Evolutionary conservation across 2,329 filamentous ascomycete species (phyloP).

Genomic region (Colletotrichum tamarilloi): DNA sequence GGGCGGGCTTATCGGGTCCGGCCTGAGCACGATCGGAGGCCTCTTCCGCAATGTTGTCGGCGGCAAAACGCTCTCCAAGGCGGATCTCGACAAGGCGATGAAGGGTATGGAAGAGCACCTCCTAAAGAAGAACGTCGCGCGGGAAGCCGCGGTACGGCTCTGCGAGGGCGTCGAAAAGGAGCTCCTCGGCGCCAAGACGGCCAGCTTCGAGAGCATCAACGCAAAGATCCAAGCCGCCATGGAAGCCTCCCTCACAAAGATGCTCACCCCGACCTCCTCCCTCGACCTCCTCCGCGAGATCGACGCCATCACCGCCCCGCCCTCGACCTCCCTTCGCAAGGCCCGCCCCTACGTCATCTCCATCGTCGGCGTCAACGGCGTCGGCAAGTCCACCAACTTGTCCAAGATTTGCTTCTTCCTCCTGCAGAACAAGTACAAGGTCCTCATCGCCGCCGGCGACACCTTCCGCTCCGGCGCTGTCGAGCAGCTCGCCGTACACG

Average conservation of each 20-base stretch:
- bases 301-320: constrained; percentile 77
- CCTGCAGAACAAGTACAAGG: constrained; percentile 95
- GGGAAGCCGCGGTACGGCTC: constrained; percentile 90
- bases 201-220: constrained; percentile 90
- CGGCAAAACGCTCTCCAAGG: constrained; percentile 89
- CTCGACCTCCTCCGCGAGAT: constrained; percentile 96
- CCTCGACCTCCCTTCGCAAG: constrained; percentile 70
- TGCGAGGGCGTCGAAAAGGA: constrained; percentile 94
- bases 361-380: constrained; percentile 97
- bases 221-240: constrained; percentile 86
- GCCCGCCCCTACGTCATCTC: constrained; percentile 94
- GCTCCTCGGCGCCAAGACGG: constrained; percentile 89
- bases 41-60: constrained; percentile 96
- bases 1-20: constrained; percentile 79
- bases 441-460: constrained; percentile 93
- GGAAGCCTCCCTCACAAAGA: constrained; percentile 92
- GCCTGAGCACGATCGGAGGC: constrained; percentile 84
- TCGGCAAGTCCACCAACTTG: constrained; percentile 97
- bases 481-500: constrained; percentile 95
- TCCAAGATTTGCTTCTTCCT: constrained; percentile 99
- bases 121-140: constrained; percentile 94
- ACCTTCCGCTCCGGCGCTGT: constrained; percentile 98
- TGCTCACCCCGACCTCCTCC: constrained; percentile 94
- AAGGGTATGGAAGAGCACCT: constrained; percentile 97
- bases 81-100: constrained; percentile 90